Conservation (phyloP, 2,329 filamentous ascomycete genomes). For the Stagonosporopsis cucurbitacearum region DNA sequence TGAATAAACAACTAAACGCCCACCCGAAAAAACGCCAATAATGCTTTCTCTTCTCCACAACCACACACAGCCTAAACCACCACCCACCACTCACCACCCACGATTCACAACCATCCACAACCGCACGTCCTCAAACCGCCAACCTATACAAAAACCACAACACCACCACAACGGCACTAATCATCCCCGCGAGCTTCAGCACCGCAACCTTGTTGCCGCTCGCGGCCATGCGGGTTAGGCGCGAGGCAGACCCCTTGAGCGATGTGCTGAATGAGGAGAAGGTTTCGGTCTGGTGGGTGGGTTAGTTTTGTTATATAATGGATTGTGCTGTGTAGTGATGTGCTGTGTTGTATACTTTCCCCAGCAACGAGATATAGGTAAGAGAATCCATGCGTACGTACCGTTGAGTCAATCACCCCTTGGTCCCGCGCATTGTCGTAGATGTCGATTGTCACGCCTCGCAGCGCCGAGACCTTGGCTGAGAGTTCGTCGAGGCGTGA, state of each 20-base stretch:
- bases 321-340: no score
- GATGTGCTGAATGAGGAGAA: constrained; percentile 86
- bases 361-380: no score
- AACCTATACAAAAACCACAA: constrained; percentile 48
- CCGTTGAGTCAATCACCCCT: constrained; percentile 77
- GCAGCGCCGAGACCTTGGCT: constrained; percentile 87
- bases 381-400: no score
- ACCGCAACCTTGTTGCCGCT: constrained; percentile 91
- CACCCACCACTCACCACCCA: no score
- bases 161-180: constrained; percentile 74
- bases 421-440: constrained; percentile 94
- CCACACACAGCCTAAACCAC: background rate
- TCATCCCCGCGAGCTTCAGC: constrained; percentile 84
- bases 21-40: no score
- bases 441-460: constrained; percentile 94
- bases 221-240: constrained; percentile 88
- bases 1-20: no score
- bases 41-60: no score
- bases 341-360: no score
- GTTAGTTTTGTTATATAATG: no score
- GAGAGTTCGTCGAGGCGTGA: constrained; percentile 89
- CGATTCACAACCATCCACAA: no score
- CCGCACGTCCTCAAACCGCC: background rate
- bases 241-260: constrained; percentile 81
- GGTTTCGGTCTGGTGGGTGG: constrained; percentile 71